Evolutionary conservation across 441 rosid genomes (phyloP), one percentile per base, ranked within the genome.

Genomic region (Gossypium aridum): DNA sequence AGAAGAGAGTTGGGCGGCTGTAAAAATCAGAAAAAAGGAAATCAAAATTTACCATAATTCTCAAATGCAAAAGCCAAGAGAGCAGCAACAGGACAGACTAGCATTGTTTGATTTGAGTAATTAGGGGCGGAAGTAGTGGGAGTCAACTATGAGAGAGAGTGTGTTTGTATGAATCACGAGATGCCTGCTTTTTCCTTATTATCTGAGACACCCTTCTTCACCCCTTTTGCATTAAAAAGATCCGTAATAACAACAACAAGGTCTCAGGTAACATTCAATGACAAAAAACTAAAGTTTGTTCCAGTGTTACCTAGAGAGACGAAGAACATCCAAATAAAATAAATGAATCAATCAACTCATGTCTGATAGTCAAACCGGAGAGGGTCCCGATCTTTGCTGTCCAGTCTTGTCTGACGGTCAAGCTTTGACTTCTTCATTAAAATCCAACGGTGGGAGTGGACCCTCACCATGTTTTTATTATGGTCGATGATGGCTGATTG

Each of bases 361-460:
- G 53, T 87, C 90, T 80, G 87, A 87, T 80, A 71, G 90, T 89
- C 92, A 85, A 87, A 37, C n/a, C 62, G 78, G 76, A 77, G 80
- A 12, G 53, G 53, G 53, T 80, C 49, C 68, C 49, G 2, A 12
- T 12, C 12, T 17, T 7, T 1, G 1, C 28, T 16, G 43, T 26
- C 34, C 16, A 2, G 17, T 66, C 34, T n/a, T 31, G 81, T 84
- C 87, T 74, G 84, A 72, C 72, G 47, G 89, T 89, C 90, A 84
- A 70, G 64, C 9, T 69, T 82, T 75, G 85, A 72, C 81, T 83
- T 79, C 51, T 39, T 56, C 22, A 75, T 83, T 75, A 75, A 61
- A 76, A 82, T 85, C 87, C 79, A 86, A 83, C 88, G 89, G 90
- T 87, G 84, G 16, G 5, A 4, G 64, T 59, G 64, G 64, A 59